These are phyloP conservation scores for Moesziomyces sp. DNA, from an alignment of 1,284 basidiomycete genomes.

Conservation along the genomic window DNA sequence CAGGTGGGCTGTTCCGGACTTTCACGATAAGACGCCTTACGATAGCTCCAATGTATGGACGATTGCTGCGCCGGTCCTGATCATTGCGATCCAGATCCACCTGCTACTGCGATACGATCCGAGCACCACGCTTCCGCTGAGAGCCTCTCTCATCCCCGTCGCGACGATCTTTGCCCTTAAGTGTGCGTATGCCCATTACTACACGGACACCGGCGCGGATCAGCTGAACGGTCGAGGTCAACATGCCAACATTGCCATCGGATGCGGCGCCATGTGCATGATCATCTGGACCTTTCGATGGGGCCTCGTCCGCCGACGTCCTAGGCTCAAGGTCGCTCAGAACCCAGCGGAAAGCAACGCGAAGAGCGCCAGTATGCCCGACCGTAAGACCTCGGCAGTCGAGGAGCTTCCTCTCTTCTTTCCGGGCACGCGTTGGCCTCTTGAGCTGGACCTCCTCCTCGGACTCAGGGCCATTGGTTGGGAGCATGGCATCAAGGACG, in stretches of 20 bases:
- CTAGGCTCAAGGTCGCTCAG: slow-evolving; percentile 14
- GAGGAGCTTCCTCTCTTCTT: slow-evolving; percentile 26
- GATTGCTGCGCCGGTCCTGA: slow-evolving; percentile 3
- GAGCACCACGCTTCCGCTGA: slow-evolving; percentile 6
- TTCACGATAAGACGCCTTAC: slow-evolving; percentile 24
- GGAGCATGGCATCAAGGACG: slow-evolving; percentile 36
- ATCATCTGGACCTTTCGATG: slow-evolving; percentile 16
- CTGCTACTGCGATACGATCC: slow-evolving; percentile 33
- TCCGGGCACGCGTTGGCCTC: slow-evolving; percentile 26
- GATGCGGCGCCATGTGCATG: slow-evolving; percentile 10
- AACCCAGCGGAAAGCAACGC: not conserved
- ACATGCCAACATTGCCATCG: slow-evolving; percentile 21
- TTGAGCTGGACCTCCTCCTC: slow-evolving; percentile 39
- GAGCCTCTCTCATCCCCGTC: slow-evolving; percentile 27
- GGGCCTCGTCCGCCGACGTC: slow-evolving; percentile 13
- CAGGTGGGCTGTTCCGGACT: slow-evolving; percentile 29
- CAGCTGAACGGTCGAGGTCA: slow-evolving; percentile 34
- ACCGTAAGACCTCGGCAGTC: not conserved
- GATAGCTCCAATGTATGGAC: slow-evolving; percentile 14
- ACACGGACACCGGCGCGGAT: slow-evolving; percentile 5
- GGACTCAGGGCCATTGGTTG: slow-evolving; percentile 47
- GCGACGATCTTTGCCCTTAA: slow-evolving; percentile 20
- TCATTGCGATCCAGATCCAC: slow-evolving; percentile 33
- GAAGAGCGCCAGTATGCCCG: not conserved
- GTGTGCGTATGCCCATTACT: slow-evolving; percentile 20